Evolutionary conservation across 495 filamentous ascomycete species (phyloP), one percentile per base, ranked within the genome.

Genomic region (Letharia columbiana): DNA sequence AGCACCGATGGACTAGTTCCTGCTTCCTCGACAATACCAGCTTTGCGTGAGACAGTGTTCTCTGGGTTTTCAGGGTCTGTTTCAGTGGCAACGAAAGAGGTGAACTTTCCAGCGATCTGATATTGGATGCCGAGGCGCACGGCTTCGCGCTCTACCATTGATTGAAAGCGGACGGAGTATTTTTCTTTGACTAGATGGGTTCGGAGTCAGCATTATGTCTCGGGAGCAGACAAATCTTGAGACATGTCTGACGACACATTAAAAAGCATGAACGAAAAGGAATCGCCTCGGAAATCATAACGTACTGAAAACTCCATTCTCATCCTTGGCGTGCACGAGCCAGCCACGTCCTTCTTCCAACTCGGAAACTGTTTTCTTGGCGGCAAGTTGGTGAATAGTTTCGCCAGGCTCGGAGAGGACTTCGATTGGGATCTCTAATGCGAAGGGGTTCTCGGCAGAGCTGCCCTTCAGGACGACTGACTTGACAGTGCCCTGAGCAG

Each of bases 311-410:
- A 73, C 73, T 7, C 77, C 79, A 20, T 74, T 72, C 4, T 72
- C 69, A 65, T 82, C 76, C 42, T 75, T 80, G 28, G 80, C 80
- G 33, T 83, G 76, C 59, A 74, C 72, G 41, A 91, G 75, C 86
- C 89, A 91, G 23, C 88, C 85, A 39, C 85, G 79, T 6, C 79
- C 82, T 71, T 89, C 85, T 72, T 91, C 87, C 0, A 91, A 79
- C 62, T 91, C 89, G 35, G 80, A 73, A 23, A 87, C 76, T 2
- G 86, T 85, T 71, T 88, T 89, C 60, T 82, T 82, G 0, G 87
- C 86, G 2, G 87, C 87, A 3, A 91, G 81, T 67, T 87, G 85
- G 70, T 91, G 87, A 62, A 91, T 83, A 0, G 83, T 89, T 63
- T 85, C 76, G 4, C 78, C 80, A 50, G 75, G 75, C 4, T 74